phyloP scores from a whole-genome alignment of 768 basidiomycete species.

The Favolaschia claudopus region DNA sequence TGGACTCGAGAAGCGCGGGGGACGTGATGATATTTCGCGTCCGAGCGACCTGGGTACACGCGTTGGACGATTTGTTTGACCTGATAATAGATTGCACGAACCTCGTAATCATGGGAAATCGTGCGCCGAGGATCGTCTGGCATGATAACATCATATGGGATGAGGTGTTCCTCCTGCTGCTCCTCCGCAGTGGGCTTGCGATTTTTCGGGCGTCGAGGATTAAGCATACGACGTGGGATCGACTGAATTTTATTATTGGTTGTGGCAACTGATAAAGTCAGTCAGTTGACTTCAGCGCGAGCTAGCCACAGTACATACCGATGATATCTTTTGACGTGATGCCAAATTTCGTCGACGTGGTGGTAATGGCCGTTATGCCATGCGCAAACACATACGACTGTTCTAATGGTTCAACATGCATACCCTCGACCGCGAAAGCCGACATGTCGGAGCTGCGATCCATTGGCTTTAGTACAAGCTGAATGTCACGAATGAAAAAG shows the following conservation, averaged over 20 bases:
- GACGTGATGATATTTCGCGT: conserved; percentile 76
- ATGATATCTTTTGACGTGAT: conserved; percentile 89
- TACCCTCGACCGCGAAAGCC: conserved; percentile 55
- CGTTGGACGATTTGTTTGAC: not conserved
- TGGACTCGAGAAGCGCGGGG: conserved; percentile 90
- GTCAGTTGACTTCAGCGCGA: not conserved
- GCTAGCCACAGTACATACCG: conserved; percentile 53
- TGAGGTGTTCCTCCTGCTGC: conserved; percentile 78
- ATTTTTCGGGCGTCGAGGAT: conserved; percentile 83
- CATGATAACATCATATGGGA: conserved; percentile 84
- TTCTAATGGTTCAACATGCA: conserved; percentile 65
- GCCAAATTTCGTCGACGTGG: conserved; percentile 88
- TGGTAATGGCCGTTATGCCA: conserved; percentile 71
- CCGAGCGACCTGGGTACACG: conserved; percentile 66
- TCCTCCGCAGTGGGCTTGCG: conserved; percentile 79
- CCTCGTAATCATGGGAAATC: conserved; percentile 59
- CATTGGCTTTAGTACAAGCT: not conserved
- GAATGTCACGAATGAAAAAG: not conserved
- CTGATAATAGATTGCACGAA: conserved; percentile 18
- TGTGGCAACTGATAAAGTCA: conserved; percentile 68
- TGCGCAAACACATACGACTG: conserved; percentile 76
- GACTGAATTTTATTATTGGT: conserved; percentile 76
- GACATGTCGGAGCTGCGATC: conserved; percentile 51
- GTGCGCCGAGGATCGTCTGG: conserved; percentile 70
- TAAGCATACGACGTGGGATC: conserved; percentile 74